Percentiles rank a stretch among this genome's conserved stretches.
Conservation (phyloP, 2,329 filamentous ascomycete species). For the Ascochyta koolunga region DNA sequence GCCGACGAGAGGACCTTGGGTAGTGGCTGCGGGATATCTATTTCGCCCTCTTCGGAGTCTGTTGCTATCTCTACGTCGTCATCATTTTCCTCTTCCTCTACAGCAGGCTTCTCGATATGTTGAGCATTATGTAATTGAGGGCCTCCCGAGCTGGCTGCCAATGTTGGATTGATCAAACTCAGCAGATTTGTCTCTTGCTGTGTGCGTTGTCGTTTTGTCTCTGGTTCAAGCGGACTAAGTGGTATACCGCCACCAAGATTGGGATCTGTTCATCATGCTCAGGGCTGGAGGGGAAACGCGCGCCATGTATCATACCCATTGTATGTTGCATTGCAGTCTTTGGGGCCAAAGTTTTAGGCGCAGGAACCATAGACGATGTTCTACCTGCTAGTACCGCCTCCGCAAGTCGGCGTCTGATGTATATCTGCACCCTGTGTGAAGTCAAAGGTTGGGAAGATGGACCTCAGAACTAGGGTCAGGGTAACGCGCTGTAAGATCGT, state of each 20-base stretch:
- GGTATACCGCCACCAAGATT: neutral
- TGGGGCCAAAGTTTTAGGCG: neutral
- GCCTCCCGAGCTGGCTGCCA: neutral
- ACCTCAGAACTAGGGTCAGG: neutral
- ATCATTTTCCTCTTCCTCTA: conserved; percentile 2
- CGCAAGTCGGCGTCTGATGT: neutral
- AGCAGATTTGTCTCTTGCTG: conserved; percentile 13
- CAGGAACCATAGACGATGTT: neutral
- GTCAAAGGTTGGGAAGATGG: neutral
- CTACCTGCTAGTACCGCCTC: neutral
- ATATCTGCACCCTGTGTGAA: neutral
- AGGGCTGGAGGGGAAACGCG: neutral
- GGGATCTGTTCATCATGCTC: neutral
- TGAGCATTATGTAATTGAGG: neutral
- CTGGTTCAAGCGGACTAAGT: neutral
- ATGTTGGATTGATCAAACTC: conserved; percentile 14
- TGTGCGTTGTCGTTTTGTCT: conserved; percentile 9
- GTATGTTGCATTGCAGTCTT: neutral
- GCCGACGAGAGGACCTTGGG: conserved; percentile 19
- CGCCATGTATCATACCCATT: conserved; percentile 1
- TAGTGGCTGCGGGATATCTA: conserved; percentile 3
- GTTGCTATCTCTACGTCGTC: conserved; percentile 11
- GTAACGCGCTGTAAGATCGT: neutral
- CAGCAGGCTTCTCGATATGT: neutral
- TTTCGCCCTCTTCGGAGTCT: conserved; percentile 13